These are phyloP conservation scores for Colletotrichum tanaceti DNA, from an alignment of 2,329 filamentous ascomycete species.

Conservation along the genomic window DNA sequence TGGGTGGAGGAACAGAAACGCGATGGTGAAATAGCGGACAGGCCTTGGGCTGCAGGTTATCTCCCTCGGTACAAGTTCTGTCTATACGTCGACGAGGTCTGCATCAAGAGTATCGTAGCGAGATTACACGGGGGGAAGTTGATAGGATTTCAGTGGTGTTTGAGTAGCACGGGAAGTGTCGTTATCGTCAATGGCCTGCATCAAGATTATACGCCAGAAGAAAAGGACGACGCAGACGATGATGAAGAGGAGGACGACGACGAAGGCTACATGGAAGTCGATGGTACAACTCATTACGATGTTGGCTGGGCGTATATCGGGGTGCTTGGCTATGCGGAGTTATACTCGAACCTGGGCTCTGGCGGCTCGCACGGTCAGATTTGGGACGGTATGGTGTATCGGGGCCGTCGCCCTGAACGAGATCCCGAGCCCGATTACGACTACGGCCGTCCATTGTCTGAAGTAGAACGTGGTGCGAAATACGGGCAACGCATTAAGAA, in stretches of 20 bases:
- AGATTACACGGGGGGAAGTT: background rate
- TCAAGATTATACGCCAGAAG: background rate
- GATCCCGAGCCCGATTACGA: too few species aligned
- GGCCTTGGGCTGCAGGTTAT: background rate
- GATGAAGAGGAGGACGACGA: background rate
- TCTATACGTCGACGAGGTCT: slow-evolving; percentile 9
- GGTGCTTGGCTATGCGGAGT: too few species aligned
- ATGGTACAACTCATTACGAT: too few species aligned
- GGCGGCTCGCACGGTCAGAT: too few species aligned
- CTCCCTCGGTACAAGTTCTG: slow-evolving; percentile 14
- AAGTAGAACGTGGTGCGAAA: too few species aligned
- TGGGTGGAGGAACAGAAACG: slow-evolving; percentile 9
- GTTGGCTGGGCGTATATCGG: too few species aligned
- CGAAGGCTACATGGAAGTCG: too few species aligned
- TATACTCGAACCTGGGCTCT: too few species aligned
- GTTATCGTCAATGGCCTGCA: slow-evolving; percentile 1
- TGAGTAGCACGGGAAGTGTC: background rate
- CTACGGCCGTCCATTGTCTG: too few species aligned
- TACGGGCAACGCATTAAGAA: too few species aligned
- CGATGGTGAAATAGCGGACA: slow-evolving; percentile 5
- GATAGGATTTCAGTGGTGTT: slow-evolving; percentile 6
- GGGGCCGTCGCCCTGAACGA: too few species aligned
- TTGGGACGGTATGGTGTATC: too few species aligned
- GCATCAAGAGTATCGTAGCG: background rate
- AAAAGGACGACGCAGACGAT: slow-evolving; percentile 3